Percentiles rank a stretch among this genome's conserved stretches.
Conservation (phyloP, 306 rosid species). For the Sophora flavescens region DNA sequence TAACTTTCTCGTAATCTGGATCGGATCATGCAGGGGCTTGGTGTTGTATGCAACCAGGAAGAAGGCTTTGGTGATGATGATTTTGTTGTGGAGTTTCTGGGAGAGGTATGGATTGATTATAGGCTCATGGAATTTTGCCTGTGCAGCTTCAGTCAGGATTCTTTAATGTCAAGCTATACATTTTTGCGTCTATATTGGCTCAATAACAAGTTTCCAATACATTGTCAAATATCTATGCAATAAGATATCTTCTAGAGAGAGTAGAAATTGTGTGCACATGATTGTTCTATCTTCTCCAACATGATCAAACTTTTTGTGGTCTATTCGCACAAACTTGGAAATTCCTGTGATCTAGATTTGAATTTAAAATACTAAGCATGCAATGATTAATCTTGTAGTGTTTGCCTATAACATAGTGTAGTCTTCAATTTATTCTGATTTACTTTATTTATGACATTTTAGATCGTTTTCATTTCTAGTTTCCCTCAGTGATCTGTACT, state of each 20-base stretch:
- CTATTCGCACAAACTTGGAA: slow-evolving; percentile 12
- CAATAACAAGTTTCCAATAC: slow-evolving; percentile 5
- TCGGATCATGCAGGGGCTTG: slow-evolving; percentile 80
- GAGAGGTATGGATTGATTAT: slow-evolving; percentile 75
- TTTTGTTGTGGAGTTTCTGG: slow-evolving; percentile 96
- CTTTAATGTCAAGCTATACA: slow-evolving; percentile 23
- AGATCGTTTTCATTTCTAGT: slow-evolving; percentile 23
- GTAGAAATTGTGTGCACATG: not conserved
- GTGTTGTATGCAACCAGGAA: slow-evolving; percentile 93
- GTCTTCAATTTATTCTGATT: not conserved
- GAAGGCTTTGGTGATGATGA: slow-evolving; percentile 87
- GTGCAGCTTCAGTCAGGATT: not conserved
- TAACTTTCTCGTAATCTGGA: slow-evolving; percentile 46
- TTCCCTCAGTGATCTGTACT: slow-evolving; percentile 11
- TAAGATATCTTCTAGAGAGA: slow-evolving; percentile 12
- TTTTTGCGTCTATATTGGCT: slow-evolving; percentile 26
- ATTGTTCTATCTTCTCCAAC: slow-evolving; percentile 24
- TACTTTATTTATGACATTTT: not conserved
- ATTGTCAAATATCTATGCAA: slow-evolving; percentile 27
- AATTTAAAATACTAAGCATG: not conserved
- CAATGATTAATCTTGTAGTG: not conserved
- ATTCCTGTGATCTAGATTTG: slow-evolving; percentile 26
- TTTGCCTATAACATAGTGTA: slow-evolving; percentile 10
- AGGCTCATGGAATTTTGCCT: slow-evolving; percentile 1
- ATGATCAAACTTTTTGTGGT: slow-evolving; percentile 14